A percentile compares a stretch with the other conserved stretches of the same genome.
phyloP scores from a whole-genome alignment of 1,139 yeast genomes.

The Arxiozyma slooffiae region DNA sequence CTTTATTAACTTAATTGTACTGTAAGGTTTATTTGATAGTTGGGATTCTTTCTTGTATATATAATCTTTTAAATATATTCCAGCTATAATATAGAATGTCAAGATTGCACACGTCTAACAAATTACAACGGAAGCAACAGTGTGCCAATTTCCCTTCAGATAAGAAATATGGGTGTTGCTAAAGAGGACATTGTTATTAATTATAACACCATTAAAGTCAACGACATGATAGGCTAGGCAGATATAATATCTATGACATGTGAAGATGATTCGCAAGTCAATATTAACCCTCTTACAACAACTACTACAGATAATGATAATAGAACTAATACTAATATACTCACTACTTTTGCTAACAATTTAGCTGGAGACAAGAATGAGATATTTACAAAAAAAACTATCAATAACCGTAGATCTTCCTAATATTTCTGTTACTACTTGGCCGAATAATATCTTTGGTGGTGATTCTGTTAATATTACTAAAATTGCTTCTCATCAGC shows the following conservation, averaged over 20 bases:
- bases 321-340: not conserved
- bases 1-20: no score
- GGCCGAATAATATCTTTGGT: not conserved
- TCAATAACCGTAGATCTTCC: constrained; percentile 3
- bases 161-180: not conserved
- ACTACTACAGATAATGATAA: not conserved
- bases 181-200: not conserved
- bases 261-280: not conserved
- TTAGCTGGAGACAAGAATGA: not conserved
- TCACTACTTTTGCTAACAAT: no score
- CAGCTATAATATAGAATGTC: not conserved
- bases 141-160: not conserved
- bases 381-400: not conserved
- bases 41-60: not conserved
- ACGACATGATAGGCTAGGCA: not conserved
- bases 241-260: not conserved
- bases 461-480: no score
- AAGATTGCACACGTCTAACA: not conserved
- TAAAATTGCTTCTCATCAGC: not conserved
- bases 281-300: not conserved
- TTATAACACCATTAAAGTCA: not conserved
- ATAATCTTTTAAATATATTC: not conserved
- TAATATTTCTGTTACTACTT: not conserved
- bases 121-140: not conserved
- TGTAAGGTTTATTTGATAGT: not conserved